Evolutionary conservation across 768 basidiomycete genomes (phyloP), one percentile per base, ranked within the genome.

Genomic region (Tephrocybe sp.): DNA sequence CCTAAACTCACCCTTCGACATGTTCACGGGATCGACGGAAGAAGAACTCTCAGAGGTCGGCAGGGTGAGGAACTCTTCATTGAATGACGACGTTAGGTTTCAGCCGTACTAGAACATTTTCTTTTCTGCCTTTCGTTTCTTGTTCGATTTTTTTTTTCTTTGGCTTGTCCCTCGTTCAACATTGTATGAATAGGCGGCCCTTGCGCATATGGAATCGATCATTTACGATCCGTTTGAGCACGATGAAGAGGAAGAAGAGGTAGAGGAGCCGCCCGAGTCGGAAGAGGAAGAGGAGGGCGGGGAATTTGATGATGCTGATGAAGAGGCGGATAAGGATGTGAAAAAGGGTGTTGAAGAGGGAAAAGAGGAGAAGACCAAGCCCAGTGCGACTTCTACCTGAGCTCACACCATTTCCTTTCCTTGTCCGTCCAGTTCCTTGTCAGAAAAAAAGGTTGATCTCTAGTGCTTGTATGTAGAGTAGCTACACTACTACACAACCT

Each of bases 11-110:
- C 70, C 74, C 1, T 86, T 90, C 63, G 75, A 73, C 3, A 70
- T 71, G 3, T 78, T 79, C 57, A 71, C 69, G 18, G 86, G 84
- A 22, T 75, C 77, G 41, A 83, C 37, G 77, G 47, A 77, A 70
- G 18, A 91, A 59, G 88, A 93, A 68, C 78, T 93, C 57, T 88
- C 84, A 66, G 84, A 86, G 72, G 88, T 86, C 57, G 92, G 92
- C 74, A 83, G 88, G 86, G 90, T 92, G 85, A 88, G 92, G 27
- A 29, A 29, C 87, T 89, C 85, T 67, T 80, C 88, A 87, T 87
- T 88, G 15, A 4, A 6, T 67, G 61, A 78, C 69, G 84, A 84
- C 75, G 77, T 69, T 64, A 87, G 91, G 69, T 93, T 74, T 70
- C 73, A 80, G 50, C 92, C 92, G 59, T 94, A 94, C 82, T 94